Conservation (phyloP, 805 yeast species). For the Metschnikowia sp. region DNA sequence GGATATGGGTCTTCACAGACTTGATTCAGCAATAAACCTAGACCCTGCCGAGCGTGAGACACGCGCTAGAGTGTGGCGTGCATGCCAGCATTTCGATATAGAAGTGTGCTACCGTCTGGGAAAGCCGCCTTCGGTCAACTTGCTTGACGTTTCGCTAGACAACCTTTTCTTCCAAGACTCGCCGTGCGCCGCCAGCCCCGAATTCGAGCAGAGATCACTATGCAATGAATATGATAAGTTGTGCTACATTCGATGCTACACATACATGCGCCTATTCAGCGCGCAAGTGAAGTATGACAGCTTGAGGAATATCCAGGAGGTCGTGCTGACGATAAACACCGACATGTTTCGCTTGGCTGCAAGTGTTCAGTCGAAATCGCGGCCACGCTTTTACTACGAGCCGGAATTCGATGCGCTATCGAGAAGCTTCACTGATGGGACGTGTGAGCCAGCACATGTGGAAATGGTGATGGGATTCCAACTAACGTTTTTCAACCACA, state of each 20-base stretch:
- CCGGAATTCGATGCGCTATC: slow-evolving; percentile 22
- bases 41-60: slow-evolving; percentile 32
- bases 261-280: slow-evolving; percentile 31
- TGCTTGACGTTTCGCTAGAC: slow-evolving; percentile 27
- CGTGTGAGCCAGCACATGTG: not conserved
- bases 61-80: slow-evolving; percentile 48
- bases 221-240: slow-evolving; percentile 12
- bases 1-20: slow-evolving; percentile 55
- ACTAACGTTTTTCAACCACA: slow-evolving; percentile 32
- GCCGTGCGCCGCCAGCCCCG: not conserved
- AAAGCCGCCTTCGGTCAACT: slow-evolving; percentile 45
- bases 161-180: slow-evolving; percentile 5
- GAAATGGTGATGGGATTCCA: slow-evolving; percentile 22
- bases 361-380: slow-evolving; percentile 15
- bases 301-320: slow-evolving; percentile 19
- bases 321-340: slow-evolving; percentile 25
- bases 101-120: slow-evolving; percentile 46
- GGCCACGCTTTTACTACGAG: slow-evolving; percentile 34
- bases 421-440: not conserved
- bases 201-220: slow-evolving; percentile 1
- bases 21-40: slow-evolving; percentile 39
- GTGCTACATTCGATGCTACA: slow-evolving; percentile 27
- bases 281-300: slow-evolving; percentile 25
- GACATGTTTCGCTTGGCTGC: slow-evolving; percentile 27
- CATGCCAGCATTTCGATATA: slow-evolving; percentile 45